Percentiles rank a stretch among this genome's conserved stretches.
These are phyloP conservation scores for Myxozyma neglecta DNA, from an alignment of 805 yeast genomes.

Conservation along the genomic window DNA sequence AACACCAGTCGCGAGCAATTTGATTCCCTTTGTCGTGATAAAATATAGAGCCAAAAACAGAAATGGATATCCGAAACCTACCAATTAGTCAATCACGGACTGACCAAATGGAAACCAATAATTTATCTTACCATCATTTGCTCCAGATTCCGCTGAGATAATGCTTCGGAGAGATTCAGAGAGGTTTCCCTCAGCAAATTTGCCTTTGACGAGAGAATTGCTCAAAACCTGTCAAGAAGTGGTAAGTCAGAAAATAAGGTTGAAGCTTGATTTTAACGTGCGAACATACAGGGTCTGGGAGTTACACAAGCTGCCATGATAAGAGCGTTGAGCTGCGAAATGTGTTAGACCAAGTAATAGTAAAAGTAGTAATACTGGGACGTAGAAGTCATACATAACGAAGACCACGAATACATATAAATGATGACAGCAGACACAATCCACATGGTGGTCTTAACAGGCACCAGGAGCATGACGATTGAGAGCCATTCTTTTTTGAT, in stretches of 20 bases:
- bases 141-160: constrained; percentile 69
- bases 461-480: constrained; percentile 57
- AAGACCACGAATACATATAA: constrained; percentile 58
- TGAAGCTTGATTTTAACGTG: constrained; percentile 50
- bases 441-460: constrained; percentile 75
- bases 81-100: neutral
- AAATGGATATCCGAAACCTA: constrained; percentile 60
- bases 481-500: constrained; percentile 60
- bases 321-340: constrained; percentile 47
- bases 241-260: neutral
- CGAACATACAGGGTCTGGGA: constrained; percentile 74
- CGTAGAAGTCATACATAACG: constrained; percentile 36
- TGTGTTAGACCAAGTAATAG: constrained; percentile 36
- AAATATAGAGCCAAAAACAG: constrained; percentile 59
- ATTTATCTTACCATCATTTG: constrained; percentile 50
- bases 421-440: constrained; percentile 61
- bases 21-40: constrained; percentile 52
- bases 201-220: constrained; percentile 53
- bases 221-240: neutral
- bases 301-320: constrained; percentile 70
- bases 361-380: neutral
- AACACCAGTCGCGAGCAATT: constrained; percentile 60
- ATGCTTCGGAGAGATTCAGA: constrained; percentile 62
- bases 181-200: constrained; percentile 62
- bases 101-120: neutral